Conservation (phyloP, 2,329 filamentous ascomycete species). For the Colletotrichum nymphaeae region DNA sequence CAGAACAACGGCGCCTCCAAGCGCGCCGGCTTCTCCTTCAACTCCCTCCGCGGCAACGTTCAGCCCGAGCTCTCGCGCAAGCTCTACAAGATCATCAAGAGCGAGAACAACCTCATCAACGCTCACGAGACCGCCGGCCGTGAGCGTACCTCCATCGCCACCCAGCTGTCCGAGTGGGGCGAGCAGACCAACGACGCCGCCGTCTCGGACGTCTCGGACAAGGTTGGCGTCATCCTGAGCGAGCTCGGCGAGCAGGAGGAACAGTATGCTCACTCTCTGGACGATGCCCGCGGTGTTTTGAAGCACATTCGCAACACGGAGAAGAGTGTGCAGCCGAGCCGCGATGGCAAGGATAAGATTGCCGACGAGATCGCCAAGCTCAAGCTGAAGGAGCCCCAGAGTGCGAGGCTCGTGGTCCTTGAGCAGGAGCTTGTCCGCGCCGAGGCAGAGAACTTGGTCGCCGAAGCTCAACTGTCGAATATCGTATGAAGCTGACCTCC, state of each 20-base stretch:
- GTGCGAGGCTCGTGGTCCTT: slow-evolving; percentile 81
- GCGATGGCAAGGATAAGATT: slow-evolving; percentile 89
- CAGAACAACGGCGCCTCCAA: slow-evolving; percentile 52
- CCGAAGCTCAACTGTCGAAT: slow-evolving; percentile 96
- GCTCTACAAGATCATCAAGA: slow-evolving; percentile 94
- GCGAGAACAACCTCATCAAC: slow-evolving; percentile 87
- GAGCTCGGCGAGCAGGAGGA: slow-evolving; percentile 97
- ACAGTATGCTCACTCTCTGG: slow-evolving; percentile 83
- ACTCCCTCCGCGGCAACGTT: slow-evolving; percentile 83
- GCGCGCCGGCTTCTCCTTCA: slow-evolving; percentile 76
- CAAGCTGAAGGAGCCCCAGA: slow-evolving; percentile 92
- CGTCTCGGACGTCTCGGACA: slow-evolving; percentile 92
- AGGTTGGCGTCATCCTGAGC: slow-evolving; percentile 90
- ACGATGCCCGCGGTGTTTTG: slow-evolving; percentile 83
- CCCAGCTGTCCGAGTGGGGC: slow-evolving; percentile 96
- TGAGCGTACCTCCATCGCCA: slow-evolving; percentile 86
- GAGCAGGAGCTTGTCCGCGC: slow-evolving; percentile 97
- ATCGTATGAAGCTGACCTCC: slow-evolving; percentile 69
- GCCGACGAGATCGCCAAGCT: slow-evolving; percentile 91
- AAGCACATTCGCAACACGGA: slow-evolving; percentile 97
- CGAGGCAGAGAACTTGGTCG: slow-evolving; percentile 95
- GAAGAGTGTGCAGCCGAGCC: slow-evolving; percentile 91
- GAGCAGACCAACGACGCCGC: slow-evolving; percentile 90
- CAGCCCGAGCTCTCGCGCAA: slow-evolving; percentile 91
- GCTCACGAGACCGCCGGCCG: slow-evolving; percentile 87